Conservation (phyloP, 2,329 filamentous ascomycete genomes). For the Sordariomycetes sp. region DNA sequence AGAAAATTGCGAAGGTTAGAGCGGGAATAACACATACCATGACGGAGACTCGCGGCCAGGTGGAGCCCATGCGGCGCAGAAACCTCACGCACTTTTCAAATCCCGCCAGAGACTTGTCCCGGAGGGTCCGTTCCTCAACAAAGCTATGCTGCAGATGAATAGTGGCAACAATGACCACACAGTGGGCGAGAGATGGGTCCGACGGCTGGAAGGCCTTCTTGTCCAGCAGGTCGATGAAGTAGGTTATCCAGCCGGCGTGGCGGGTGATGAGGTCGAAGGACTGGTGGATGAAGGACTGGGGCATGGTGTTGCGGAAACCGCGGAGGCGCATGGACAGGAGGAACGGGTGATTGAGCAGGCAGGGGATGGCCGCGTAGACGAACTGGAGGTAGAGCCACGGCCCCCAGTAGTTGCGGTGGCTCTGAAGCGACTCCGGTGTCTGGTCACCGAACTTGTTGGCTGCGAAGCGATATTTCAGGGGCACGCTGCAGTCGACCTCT, state of each 20-base stretch:
- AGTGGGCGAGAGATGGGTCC: conserved; percentile 23
- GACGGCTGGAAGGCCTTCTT: conserved; percentile 29
- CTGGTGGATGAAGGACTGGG: conserved; percentile 42
- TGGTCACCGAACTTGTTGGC: conserved; percentile 33
- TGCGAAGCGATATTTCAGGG: conserved; percentile 37
- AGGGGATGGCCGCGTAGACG: conserved; percentile 40
- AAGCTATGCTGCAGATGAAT: conserved; percentile 44
- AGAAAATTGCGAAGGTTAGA: background rate
- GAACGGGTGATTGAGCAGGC: conserved; percentile 42
- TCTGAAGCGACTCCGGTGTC: conserved; percentile 26
- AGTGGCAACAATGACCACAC: conserved; percentile 39
- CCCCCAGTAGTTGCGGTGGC: conserved; percentile 38
- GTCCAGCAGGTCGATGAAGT: conserved; percentile 35
- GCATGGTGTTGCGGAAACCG: conserved; percentile 39
- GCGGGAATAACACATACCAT: conserved; percentile 13
- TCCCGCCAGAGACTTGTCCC: conserved; percentile 13
- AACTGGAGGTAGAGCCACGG: conserved; percentile 42
- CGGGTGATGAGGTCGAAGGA: conserved; percentile 38
- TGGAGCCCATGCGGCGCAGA: conserved; percentile 11
- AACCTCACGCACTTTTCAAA: conserved; percentile 17
- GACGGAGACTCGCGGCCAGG: conserved; percentile 13
- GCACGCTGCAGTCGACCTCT: conserved; percentile 39
- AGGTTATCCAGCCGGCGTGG: conserved; percentile 41
- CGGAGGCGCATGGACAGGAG: conserved; percentile 38
- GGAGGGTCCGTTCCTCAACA: conserved; percentile 16